Conservation (phyloP, 805 yeast species). For the Barnettozyma salicaria region DNA sequence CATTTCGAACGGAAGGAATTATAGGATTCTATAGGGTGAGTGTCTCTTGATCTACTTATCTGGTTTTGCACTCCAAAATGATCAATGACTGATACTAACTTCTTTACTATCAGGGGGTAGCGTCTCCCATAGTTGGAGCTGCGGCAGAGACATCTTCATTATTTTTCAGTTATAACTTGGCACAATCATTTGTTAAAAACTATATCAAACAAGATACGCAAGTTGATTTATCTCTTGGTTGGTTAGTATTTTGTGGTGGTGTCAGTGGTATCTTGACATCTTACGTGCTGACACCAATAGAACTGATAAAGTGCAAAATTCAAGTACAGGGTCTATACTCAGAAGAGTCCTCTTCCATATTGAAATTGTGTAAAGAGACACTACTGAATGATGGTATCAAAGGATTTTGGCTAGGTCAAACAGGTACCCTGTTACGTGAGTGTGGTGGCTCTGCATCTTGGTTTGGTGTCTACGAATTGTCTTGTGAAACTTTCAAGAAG, state of each 20-base stretch:
- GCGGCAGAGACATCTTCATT: slow-evolving; percentile 82
- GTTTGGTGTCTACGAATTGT: slow-evolving; percentile 83
- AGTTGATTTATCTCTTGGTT: slow-evolving; percentile 32
- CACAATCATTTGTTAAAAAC: slow-evolving; percentile 34
- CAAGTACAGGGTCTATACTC: slow-evolving; percentile 53
- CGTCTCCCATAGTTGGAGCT: slow-evolving; percentile 84
- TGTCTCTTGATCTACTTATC: not conserved
- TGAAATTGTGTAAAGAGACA: slow-evolving; percentile 37
- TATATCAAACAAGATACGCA: slow-evolving; percentile 12
- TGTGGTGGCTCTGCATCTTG: slow-evolving; percentile 88
- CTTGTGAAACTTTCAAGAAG: slow-evolving; percentile 34
- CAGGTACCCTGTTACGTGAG: slow-evolving; percentile 76
- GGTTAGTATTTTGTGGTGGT: slow-evolving; percentile 65
- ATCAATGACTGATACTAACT: not conserved
- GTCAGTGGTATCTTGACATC: slow-evolving; percentile 79
- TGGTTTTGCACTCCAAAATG: not conserved
- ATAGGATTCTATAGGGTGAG: slow-evolving; percentile 63
- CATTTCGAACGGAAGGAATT: slow-evolving; percentile 64
- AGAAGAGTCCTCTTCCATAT: slow-evolving; percentile 26
- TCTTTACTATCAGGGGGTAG: slow-evolving; percentile 45
- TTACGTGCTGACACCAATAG: slow-evolving; percentile 85
- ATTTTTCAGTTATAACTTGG: slow-evolving; percentile 56
- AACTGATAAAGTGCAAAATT: slow-evolving; percentile 78
- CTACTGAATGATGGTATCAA: slow-evolving; percentile 46
- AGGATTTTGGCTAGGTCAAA: slow-evolving; percentile 87